Evolutionary conservation across 208 protist species (phyloP).

Genomic region (Histomonas meleagridis): DNA sequence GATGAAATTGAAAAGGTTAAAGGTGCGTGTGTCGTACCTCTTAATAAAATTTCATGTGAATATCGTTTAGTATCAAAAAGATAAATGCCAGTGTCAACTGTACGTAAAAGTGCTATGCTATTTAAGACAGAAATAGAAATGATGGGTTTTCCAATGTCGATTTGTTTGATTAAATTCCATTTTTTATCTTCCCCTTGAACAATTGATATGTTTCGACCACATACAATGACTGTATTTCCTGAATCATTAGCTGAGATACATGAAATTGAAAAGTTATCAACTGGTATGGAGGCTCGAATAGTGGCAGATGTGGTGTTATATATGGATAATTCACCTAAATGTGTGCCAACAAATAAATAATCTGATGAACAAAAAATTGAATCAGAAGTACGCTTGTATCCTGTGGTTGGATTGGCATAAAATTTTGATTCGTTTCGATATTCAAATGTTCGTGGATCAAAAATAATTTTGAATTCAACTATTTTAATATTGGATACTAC

Average conservation of each 20-base stretch:
- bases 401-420: constrained; percentile 16
- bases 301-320: background rate
- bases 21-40: background rate
- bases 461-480: background rate
- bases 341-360: background rate
- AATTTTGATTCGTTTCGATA: background rate
- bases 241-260: background rate
- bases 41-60: background rate
- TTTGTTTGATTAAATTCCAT: background rate
- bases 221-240: background rate
- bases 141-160: background rate
- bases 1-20: background rate
- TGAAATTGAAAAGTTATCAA: background rate
- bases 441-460: constrained; percentile 21
- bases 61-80: background rate
- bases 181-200: background rate
- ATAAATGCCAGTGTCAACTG: background rate
- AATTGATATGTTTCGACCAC: background rate
- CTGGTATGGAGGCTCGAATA: background rate
- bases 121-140: background rate
- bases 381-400: background rate
- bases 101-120: background rate
- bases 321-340: background rate
- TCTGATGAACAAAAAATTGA: background rate
- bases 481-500: background rate